Base-by-base conservation (phyloP, 805 yeast species). In the Candida montana region DNA sequence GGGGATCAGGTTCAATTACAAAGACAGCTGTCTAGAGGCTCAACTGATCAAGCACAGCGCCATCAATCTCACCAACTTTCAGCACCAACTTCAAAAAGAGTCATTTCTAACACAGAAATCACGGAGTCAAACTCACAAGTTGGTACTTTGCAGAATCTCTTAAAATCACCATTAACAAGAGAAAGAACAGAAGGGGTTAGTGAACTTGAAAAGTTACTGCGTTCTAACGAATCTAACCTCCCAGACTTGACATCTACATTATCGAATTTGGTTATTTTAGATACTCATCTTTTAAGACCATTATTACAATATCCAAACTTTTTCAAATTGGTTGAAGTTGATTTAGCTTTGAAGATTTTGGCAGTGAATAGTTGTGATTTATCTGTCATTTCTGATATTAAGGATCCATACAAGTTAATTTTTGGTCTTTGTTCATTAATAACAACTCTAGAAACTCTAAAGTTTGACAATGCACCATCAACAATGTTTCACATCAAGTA, bases 251-350 rank as follows among this genome's bases (percentile, higher is more conserved):
- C 51, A 3, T 31, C 51, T 3, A 21, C 39, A 2, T 37, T 67
- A 19, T 44, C 44, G 21, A 44, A 47, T 20, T 35, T 60, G 12
- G 50, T 61, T 37, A 45, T 58, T 0, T 46, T 53, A 18, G 51
- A 53, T 39, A 61, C 69, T 4, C 27, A 40, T 7, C 48, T 58
- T 5, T 50, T 67, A 34, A 62, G 58, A 36, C 59, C 62, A 5
- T 34, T 67, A 2, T 39, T 66, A 31, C 27, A 50, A 0, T 39
- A 53, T 4, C 44, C 58, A 5, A 27, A 27, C 3, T 66, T 66
- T 47, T 57, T 53, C 32, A 51, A 49, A 11, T 37, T 56, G 8
- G 29, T 64, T 10, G 64, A 65, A 2, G 28, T 58, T 5, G 41
- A 44, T 2, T 45, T 54, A 19, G 40, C 58, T 1, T 42, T 68